phyloP scores from a whole-genome alignment of 2,329 filamentous ascomycete species.

The Cercospora zeae-maydis region DNA sequence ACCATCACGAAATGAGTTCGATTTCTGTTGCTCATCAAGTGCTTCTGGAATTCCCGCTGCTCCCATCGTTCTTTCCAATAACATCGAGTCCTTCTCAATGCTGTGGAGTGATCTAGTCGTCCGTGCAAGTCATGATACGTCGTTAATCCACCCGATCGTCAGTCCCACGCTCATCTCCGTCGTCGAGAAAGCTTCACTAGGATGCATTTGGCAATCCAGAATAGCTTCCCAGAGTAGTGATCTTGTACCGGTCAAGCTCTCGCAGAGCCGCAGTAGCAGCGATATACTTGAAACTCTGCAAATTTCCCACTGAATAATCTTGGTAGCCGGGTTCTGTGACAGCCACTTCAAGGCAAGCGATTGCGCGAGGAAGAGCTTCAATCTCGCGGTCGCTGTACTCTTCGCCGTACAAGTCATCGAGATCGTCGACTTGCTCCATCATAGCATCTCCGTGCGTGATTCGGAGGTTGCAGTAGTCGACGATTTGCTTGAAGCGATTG shows the following conservation, averaged over 20 bases:
- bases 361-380: constrained; percentile 47
- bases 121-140: neutral
- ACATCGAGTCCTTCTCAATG: neutral
- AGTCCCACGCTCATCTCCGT: neutral
- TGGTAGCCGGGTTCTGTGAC: constrained; percentile 36
- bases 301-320: constrained; percentile 34
- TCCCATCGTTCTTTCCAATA: neutral
- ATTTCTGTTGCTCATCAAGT: neutral
- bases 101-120: neutral
- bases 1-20: neutral
- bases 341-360: constrained; percentile 50
- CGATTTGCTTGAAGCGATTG: constrained; percentile 43
- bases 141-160: neutral
- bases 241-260: constrained; percentile 44
- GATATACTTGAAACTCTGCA: constrained; percentile 54
- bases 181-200: neutral
- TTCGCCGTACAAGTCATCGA: constrained; percentile 28
- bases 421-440: constrained; percentile 22
- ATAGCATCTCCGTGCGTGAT: constrained; percentile 44
- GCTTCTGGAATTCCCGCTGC: neutral
- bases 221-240: constrained; percentile 22
- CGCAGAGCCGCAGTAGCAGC: constrained; percentile 50
- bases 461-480: constrained; percentile 41
- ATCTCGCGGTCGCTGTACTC: constrained; percentile 33
- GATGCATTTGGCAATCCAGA: constrained; percentile 1